A percentile compares a stretch with the other conserved stretches of the same genome.
Conservation (phyloP, 2,329 filamentous ascomycete species). For the Fusarium sp. region DNA sequence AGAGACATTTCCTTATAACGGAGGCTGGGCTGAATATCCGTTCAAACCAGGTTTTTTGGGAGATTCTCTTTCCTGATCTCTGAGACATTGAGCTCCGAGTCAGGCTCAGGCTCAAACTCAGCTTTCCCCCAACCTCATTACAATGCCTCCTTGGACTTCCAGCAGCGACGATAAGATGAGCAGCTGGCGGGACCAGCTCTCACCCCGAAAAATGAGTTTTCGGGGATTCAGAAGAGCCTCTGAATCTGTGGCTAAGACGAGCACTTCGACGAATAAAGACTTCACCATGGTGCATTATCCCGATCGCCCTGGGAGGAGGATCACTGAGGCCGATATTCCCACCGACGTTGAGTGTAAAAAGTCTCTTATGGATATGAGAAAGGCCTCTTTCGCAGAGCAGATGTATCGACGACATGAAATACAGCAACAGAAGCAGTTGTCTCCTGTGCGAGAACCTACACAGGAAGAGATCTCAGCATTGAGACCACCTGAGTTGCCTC, state of each 20-base stretch:
- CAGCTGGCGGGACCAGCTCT: slow-evolving; percentile 39
- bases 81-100: slow-evolving; percentile 19
- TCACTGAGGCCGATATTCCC: slow-evolving; percentile 37
- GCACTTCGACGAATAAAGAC: slow-evolving; percentile 5
- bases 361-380: slow-evolving; percentile 29
- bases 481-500: not conserved
- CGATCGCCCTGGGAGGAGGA: slow-evolving; percentile 35
- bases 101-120: not conserved
- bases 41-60: slow-evolving; percentile 13
- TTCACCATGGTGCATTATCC: slow-evolving; percentile 41
- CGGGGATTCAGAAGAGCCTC: slow-evolving; percentile 37
- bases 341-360: slow-evolving; percentile 38
- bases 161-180: slow-evolving; percentile 36
- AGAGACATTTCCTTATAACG: slow-evolving; percentile 24
- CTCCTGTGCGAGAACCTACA: slow-evolving; percentile 8
- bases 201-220: slow-evolving; percentile 27
- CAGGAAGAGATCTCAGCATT: not conserved
- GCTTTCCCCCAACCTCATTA: slow-evolving; percentile 6
- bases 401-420: slow-evolving; percentile 16
- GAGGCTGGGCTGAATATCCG: not conserved
- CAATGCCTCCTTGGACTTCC: slow-evolving; percentile 31
- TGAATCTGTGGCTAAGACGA: slow-evolving; percentile 25
- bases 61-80: slow-evolving; percentile 1
- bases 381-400: slow-evolving; percentile 29
- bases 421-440: slow-evolving; percentile 11